These are phyloP conservation scores for Candida neerlandica DNA, from an alignment of 1,139 yeast species.

Conservation along the genomic window DNA sequence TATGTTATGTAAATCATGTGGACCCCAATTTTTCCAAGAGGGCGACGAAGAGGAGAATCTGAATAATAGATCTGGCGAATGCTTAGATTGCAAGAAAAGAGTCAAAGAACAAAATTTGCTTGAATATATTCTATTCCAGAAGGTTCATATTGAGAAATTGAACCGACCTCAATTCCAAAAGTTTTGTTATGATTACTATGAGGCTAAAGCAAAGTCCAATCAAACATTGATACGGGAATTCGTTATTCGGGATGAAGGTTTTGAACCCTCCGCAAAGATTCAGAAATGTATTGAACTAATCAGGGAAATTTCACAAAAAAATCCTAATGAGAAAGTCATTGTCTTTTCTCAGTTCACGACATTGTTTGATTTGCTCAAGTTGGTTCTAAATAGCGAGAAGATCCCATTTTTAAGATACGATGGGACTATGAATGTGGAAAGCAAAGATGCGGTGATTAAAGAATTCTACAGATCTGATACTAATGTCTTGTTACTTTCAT, in stretches of 20 bases:
- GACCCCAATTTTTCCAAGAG: conserved; percentile 52
- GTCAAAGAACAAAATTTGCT: conserved; percentile 48
- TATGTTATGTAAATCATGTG: conserved; percentile 64
- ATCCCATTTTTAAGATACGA: conserved; percentile 68
- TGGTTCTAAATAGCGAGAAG: conserved; percentile 51
- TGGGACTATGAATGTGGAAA: conserved; percentile 74
- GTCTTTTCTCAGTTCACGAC: conserved; percentile 86
- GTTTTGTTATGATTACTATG: conserved; percentile 14
- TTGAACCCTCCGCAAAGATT: conserved; percentile 58
- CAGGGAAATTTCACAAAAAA: conserved; percentile 38
- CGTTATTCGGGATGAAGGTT: conserved; percentile 32
- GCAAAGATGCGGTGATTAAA: conserved; percentile 63
- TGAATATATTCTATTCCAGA: conserved; percentile 54
- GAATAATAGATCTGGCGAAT: conserved; percentile 48
- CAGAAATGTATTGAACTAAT: conserved; percentile 50
- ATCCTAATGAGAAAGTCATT: conserved; percentile 64
- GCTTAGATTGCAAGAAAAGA: conserved; percentile 49
- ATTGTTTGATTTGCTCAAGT: conserved; percentile 68
- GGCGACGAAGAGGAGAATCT: conserved; percentile 29
- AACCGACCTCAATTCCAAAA: conserved; percentile 8
- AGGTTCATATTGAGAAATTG: conserved; percentile 35
- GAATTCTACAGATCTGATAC: conserved; percentile 59
- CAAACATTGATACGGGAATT: conserved; percentile 27
- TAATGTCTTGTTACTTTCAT: conserved; percentile 67
- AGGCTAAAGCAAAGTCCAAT: conserved; percentile 13